Evolutionary conservation across 2,329 filamentous ascomycete species (phyloP).

Genomic region (Colletotrichum spaethianum): DNA sequence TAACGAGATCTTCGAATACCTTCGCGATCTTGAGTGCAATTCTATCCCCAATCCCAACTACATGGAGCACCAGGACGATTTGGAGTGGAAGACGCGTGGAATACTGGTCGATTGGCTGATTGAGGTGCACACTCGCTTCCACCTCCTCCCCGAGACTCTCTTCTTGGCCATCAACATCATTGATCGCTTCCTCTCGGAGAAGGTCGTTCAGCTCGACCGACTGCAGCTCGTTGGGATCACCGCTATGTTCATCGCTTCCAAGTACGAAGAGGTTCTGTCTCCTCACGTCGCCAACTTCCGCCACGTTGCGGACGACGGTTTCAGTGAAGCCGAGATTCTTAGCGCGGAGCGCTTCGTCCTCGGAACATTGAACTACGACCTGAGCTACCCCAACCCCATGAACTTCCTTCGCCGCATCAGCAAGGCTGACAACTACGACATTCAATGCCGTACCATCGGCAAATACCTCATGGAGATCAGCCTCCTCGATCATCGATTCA

Average conservation of each 20-base stretch:
- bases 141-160: constrained; percentile 93
- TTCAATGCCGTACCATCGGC: constrained; percentile 94
- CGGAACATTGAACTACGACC: constrained; percentile 91
- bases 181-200: constrained; percentile 95
- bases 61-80: constrained; percentile 93
- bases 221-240: constrained; percentile 97
- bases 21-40: constrained; percentile 86
- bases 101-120: constrained; percentile 99
- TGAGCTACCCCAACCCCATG: constrained; percentile 99
- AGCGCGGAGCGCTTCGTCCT: constrained; percentile 97
- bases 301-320: constrained; percentile 96
- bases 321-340: constrained; percentile 93
- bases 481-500: constrained; percentile 93
- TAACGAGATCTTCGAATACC: constrained; percentile 96
- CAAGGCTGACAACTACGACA: constrained; percentile 99
- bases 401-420: constrained; percentile 99
- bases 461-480: constrained; percentile 99
- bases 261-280: constrained; percentile 98
- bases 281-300: constrained; percentile 98
- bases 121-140: constrained; percentile 97
- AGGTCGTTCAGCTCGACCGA: constrained; percentile 95
- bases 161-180: constrained; percentile 99
- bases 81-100: constrained; percentile 99
- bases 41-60: constrained; percentile 90
- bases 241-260: constrained; percentile 99